These are phyloP conservation scores for Solanum clarkiae DNA, from an alignment of 257 asterid species.

Conservation along the genomic window DNA sequence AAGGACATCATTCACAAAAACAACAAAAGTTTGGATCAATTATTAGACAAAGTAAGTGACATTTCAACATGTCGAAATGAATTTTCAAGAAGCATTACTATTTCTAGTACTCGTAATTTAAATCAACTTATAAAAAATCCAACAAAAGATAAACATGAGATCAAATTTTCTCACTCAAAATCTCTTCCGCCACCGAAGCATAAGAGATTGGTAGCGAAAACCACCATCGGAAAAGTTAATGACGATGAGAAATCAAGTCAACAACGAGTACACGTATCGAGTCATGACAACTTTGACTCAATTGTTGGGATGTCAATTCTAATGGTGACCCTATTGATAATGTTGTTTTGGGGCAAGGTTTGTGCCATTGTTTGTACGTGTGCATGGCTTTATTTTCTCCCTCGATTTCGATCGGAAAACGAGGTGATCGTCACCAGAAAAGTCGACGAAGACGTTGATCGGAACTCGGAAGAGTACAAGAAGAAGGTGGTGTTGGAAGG, in stretches of 20 bases:
- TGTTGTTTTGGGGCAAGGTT: slow-evolving; percentile 26
- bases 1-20: slow-evolving; percentile 3
- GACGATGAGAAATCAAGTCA: neutral
- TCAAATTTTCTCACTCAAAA: neutral
- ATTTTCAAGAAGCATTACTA: neutral
- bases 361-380: slow-evolving; percentile 32
- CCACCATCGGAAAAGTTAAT: neutral
- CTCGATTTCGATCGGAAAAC: neutral
- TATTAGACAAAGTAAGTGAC: neutral
- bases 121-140: neutral
- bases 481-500: slow-evolving; percentile 29
- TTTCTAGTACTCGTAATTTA: neutral
- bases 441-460: neutral
- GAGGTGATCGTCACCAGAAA: neutral
- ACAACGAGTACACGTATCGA: neutral
- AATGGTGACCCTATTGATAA: slow-evolving; percentile 10
- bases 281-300: slow-evolving; percentile 4
- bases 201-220: neutral
- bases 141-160: neutral
- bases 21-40: neutral
- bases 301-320: slow-evolving; percentile 16
- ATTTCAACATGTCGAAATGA: neutral
- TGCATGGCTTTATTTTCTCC: slow-evolving; percentile 22
- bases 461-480: slow-evolving; percentile 8
- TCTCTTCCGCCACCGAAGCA: slow-evolving; percentile 1